Conservation (phyloP, 192 early-diverging fungal genomes). For the Umbelopsis isabellina region DNA sequence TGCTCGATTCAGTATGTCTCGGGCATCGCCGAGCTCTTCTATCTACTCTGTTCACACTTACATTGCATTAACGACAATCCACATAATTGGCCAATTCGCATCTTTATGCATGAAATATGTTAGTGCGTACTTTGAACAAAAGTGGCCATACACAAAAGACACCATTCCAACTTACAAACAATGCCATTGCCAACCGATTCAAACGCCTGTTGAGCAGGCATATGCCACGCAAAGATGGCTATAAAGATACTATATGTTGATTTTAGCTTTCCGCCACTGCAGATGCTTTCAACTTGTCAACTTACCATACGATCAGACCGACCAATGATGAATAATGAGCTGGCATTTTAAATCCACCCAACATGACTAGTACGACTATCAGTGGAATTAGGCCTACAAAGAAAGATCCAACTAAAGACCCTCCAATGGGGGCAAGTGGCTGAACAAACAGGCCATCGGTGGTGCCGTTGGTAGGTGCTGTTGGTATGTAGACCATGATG, state of each 20-base stretch:
- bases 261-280: not conserved
- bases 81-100: conserved; percentile 48
- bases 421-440: conserved; percentile 35
- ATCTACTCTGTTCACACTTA: not conserved
- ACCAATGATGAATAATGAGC: conserved; percentile 32
- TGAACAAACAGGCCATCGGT: conserved; percentile 37
- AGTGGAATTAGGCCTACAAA: conserved; percentile 45
- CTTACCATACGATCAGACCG: conserved; percentile 41
- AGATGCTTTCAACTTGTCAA: not conserved
- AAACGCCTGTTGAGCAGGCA: conserved; percentile 41
- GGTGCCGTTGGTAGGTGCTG: not conserved
- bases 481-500: conserved; percentile 30
- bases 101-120: not conserved
- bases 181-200: conserved; percentile 38
- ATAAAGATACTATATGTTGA: conserved; percentile 38
- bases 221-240: conserved; percentile 44
- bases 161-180: conserved; percentile 17
- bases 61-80: conserved; percentile 46
- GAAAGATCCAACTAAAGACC: conserved; percentile 41
- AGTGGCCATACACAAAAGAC: not conserved
- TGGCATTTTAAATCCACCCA: conserved; percentile 36
- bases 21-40: not conserved
- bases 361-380: conserved; percentile 32
- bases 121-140: not conserved
- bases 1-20: not conserved